Evolutionary conservation across 768 basidiomycete genomes (phyloP).

Genomic region (Russula ochroleuca): DNA sequence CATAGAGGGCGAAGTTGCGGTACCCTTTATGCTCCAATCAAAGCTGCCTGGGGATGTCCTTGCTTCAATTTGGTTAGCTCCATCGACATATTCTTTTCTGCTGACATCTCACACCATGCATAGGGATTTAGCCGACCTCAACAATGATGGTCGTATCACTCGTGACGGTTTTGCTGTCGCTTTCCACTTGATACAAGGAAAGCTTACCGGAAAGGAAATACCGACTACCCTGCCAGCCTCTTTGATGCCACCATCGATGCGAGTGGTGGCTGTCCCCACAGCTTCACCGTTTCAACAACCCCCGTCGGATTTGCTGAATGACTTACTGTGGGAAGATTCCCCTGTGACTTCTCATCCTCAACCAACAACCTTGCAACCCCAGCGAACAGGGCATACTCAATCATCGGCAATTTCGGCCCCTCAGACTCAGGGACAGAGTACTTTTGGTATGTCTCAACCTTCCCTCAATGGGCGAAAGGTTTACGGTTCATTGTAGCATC

Average conservation of each 20-base stretch:
- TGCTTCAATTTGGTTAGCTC: slow-evolving; percentile 84
- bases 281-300: slow-evolving; percentile 38
- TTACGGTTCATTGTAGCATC: slow-evolving; percentile 15
- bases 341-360: slow-evolving; percentile 39
- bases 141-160: slow-evolving; percentile 80
- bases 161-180: slow-evolving; percentile 95
- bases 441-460: slow-evolving; percentile 43
- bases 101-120: slow-evolving; percentile 1
- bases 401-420: slow-evolving; percentile 14
- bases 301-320: slow-evolving; percentile 41
- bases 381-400: slow-evolving; percentile 10
- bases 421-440: slow-evolving; percentile 39
- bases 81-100: neutral
- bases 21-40: slow-evolving; percentile 92
- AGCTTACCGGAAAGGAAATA: slow-evolving; percentile 72
- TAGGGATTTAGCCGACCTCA: slow-evolving; percentile 93
- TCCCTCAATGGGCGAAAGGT: slow-evolving; percentile 16
- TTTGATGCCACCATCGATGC: slow-evolving; percentile 80
- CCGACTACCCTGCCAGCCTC: slow-evolving; percentile 65
- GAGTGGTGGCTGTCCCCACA: slow-evolving; percentile 40
- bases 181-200: slow-evolving; percentile 87
- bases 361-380: slow-evolving; percentile 30
- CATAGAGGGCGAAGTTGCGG: slow-evolving; percentile 91
- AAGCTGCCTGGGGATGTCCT: slow-evolving; percentile 75
- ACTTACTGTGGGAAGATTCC: slow-evolving; percentile 45